A percentile compares a stretch with the other conserved stretches of the same genome.
phyloP scores from a whole-genome alignment of 1,139 yeast genomes.

The Yamadazyma triangularis region DNA sequence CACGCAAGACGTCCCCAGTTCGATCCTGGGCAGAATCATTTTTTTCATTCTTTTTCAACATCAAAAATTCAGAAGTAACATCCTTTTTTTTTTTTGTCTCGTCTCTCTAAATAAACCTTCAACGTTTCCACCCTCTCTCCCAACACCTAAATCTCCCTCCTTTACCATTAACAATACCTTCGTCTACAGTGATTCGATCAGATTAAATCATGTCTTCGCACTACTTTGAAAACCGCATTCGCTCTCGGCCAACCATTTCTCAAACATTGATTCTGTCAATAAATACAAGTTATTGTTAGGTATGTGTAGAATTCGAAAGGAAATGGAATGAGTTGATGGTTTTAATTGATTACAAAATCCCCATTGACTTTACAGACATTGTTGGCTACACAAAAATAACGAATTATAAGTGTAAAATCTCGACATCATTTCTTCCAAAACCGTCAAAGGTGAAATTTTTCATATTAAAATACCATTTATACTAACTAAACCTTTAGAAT shows the following conservation, averaged over 20 bases:
- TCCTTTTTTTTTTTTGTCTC: background rate
- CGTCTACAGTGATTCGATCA: too few species aligned
- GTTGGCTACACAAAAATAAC: too few species aligned
- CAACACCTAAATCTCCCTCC: too few species aligned
- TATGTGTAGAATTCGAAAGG: background rate
- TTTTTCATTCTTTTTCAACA: conserved; percentile 12
- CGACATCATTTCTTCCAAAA: too few species aligned
- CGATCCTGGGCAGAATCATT: conserved; percentile 99
- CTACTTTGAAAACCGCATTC: conserved; percentile 1
- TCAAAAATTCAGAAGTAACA: background rate
- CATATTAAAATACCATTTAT: conserved; percentile 1
- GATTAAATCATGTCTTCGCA: background rate
- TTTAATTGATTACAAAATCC: background rate
- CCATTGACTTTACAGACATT: too few species aligned
- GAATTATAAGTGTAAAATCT: too few species aligned
- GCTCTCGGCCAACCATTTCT: conserved; percentile 13
- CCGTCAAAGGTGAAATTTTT: background rate
- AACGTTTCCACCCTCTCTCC: too few species aligned
- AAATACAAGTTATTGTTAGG: conserved; percentile 1
- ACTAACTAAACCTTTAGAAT: conserved; percentile 11
- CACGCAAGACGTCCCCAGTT: conserved; percentile 99
- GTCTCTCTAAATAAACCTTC: too few species aligned
- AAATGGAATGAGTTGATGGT: background rate
- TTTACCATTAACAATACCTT: too few species aligned
- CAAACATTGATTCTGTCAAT: conserved; percentile 4